Conservation (phyloP, 768 basidiomycete genomes). For the Phylloporus sp. region DNA sequence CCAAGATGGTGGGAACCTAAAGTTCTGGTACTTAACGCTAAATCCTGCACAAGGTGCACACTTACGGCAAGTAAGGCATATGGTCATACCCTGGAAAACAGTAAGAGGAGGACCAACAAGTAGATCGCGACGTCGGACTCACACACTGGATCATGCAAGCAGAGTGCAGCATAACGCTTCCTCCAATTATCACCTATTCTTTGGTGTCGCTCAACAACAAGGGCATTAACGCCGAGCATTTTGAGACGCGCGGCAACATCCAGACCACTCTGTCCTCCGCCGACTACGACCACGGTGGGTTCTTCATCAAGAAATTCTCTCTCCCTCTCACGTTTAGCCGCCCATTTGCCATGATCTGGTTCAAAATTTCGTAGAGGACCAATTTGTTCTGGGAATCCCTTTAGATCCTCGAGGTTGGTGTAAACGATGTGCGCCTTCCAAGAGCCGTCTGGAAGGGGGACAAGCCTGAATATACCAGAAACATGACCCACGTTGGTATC, state of each 20-base stretch:
- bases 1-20: constrained; percentile 57
- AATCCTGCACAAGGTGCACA: neutral
- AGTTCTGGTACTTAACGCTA: neutral
- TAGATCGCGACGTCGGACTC: constrained; percentile 1
- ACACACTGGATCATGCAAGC: constrained; percentile 34
- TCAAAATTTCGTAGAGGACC: constrained; percentile 44
- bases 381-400: constrained; percentile 40
- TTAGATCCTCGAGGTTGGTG: constrained; percentile 50
- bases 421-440: constrained; percentile 49
- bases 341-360: constrained; percentile 35
- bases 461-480: constrained; percentile 44
- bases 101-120: neutral
- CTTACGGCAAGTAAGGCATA: constrained; percentile 55
- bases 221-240: constrained; percentile 17
- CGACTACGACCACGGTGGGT: constrained; percentile 50
- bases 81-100: constrained; percentile 40
- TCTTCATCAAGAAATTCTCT: constrained; percentile 35
- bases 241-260: constrained; percentile 55
- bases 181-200: constrained; percentile 33
- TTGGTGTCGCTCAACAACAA: constrained; percentile 25
- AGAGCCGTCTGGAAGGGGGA: constrained; percentile 37
- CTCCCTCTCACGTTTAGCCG: constrained; percentile 24
- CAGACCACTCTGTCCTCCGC: constrained; percentile 52
- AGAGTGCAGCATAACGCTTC: constrained; percentile 26
- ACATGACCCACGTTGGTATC: constrained; percentile 37